A percentile compares a stretch with the other conserved stretches of the same genome.
Evolutionary conservation across 768 basidiomycete genomes (phyloP).

Genomic region (Amanita pallidorosea): DNA sequence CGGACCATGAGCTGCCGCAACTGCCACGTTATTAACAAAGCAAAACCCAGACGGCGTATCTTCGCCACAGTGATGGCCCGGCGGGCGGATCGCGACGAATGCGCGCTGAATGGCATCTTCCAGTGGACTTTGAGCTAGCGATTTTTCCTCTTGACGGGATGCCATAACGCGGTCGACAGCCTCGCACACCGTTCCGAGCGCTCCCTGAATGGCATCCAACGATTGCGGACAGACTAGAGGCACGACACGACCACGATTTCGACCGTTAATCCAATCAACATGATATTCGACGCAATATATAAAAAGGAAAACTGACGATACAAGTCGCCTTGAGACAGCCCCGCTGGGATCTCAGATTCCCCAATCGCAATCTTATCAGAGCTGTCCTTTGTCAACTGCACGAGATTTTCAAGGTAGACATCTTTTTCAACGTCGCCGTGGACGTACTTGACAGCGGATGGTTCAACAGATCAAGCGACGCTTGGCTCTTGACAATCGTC

Average conservation of each 20-base stretch:
- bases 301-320: conserved; percentile 48
- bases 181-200: conserved; percentile 77
- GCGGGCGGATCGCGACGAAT: conserved; percentile 82
- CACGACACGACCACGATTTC: no score
- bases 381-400: conserved; percentile 49
- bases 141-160: conserved; percentile 3
- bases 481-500: conserved; percentile 39
- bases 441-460: conserved; percentile 62
- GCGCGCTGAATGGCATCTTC: conserved; percentile 28
- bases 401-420: conserved; percentile 54
- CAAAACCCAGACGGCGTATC: conserved; percentile 89
- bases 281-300: neutral
- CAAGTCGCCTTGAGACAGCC: conserved; percentile 67
- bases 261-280: neutral
- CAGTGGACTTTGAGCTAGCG: neutral
- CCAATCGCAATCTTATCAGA: conserved; percentile 47
- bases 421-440: conserved; percentile 64
- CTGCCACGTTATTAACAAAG: conserved; percentile 88
- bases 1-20: conserved; percentile 85
- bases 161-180: conserved; percentile 65
- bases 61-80: conserved; percentile 93
- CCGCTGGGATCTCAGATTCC: conserved; percentile 67
- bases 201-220: conserved; percentile 68
- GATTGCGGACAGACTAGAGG: conserved; percentile 76
- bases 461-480: conserved; percentile 43